Percentiles rank a stretch among this genome's conserved stretches.
phyloP scores from a whole-genome alignment of 2,329 filamentous ascomycete genomes.

The Juglanconis sp. region DNA sequence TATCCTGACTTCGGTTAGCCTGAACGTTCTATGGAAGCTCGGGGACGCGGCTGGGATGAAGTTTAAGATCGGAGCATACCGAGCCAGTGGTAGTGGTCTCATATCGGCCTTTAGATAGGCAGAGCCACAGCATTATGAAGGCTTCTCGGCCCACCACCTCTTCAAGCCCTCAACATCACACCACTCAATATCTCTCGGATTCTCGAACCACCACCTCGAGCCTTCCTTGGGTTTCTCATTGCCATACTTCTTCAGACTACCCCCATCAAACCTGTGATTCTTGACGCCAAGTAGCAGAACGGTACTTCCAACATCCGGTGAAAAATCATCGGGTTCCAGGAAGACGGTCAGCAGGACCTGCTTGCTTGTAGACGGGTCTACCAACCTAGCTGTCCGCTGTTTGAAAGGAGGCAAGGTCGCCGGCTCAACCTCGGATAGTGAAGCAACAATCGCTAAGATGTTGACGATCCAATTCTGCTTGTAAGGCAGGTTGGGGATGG shows the following conservation, averaged over 20 bases:
- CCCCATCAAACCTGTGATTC: constrained; percentile 53
- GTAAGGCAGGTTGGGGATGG: constrained; percentile 51
- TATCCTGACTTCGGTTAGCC: neutral
- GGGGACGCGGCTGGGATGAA: neutral
- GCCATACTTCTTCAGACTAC: constrained; percentile 40
- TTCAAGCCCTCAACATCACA: constrained; percentile 45
- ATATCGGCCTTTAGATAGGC: too few relatives aligned
- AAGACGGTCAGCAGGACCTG: constrained; percentile 53
- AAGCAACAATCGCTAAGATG: constrained; percentile 47
- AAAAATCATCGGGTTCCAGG: constrained; percentile 48
- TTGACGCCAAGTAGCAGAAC: constrained; percentile 54
- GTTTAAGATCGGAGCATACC: neutral
- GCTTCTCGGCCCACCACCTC: constrained; percentile 38
- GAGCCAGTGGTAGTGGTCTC: neutral
- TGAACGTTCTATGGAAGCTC: neutral
- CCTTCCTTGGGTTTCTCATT: constrained; percentile 31
- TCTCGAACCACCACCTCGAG: constrained; percentile 49
- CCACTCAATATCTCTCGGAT: constrained; percentile 45
- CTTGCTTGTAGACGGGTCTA: constrained; percentile 50
- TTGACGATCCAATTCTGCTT: constrained; percentile 58
- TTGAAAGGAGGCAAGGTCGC: constrained; percentile 43
- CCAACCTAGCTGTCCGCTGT: constrained; percentile 51
- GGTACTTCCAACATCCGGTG: constrained; percentile 44
- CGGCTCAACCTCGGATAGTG: constrained; percentile 46
- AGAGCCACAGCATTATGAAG: neutral